These are phyloP conservation scores for Zangia roseola DNA, from an alignment of 768 basidiomycete species.

Conservation along the genomic window DNA sequence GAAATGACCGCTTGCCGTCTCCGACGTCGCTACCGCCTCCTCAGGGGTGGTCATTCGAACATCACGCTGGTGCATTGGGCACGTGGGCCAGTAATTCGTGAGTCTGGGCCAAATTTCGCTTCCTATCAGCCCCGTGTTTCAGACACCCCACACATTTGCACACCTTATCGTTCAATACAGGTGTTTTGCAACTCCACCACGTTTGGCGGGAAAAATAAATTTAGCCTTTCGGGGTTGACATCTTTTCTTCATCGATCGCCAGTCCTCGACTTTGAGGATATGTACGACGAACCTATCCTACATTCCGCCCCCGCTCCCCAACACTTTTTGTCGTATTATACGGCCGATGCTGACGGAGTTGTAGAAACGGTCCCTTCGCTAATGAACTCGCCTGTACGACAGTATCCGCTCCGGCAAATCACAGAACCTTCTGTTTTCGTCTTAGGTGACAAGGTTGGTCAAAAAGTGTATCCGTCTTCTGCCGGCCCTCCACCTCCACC, in stretches of 20 bases:
- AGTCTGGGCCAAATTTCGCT: conserved; percentile 30
- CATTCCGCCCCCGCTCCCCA: neutral
- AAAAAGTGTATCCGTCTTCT: conserved; percentile 51
- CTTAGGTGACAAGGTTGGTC: conserved; percentile 68
- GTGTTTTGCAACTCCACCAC: neutral
- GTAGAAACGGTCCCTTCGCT: conserved; percentile 60
- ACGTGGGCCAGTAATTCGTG: conserved; percentile 61
- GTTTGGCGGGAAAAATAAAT: neutral
- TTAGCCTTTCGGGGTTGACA: too few species aligned
- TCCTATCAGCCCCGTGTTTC: conserved; percentile 16
- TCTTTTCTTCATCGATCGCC: too few species aligned
- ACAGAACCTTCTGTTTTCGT: conserved; percentile 71
- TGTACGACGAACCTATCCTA: neutral
- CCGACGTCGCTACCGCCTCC: conserved; percentile 68
- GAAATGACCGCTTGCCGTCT: conserved; percentile 66
- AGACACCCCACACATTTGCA: conserved; percentile 12
- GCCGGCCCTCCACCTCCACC: conserved; percentile 32
- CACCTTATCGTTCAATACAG: conserved; percentile 7
- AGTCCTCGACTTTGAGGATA: too few species aligned
- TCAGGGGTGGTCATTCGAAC: conserved; percentile 70
- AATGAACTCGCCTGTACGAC: conserved; percentile 60
- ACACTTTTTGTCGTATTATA: conserved; percentile 6
- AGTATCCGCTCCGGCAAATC: conserved; percentile 66
- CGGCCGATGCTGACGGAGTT: conserved; percentile 11
- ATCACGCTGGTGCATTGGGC: conserved; percentile 78